Evolutionary conservation across 768 basidiomycete genomes (phyloP).

Genomic region (Pleurotus tuber-regium): DNA sequence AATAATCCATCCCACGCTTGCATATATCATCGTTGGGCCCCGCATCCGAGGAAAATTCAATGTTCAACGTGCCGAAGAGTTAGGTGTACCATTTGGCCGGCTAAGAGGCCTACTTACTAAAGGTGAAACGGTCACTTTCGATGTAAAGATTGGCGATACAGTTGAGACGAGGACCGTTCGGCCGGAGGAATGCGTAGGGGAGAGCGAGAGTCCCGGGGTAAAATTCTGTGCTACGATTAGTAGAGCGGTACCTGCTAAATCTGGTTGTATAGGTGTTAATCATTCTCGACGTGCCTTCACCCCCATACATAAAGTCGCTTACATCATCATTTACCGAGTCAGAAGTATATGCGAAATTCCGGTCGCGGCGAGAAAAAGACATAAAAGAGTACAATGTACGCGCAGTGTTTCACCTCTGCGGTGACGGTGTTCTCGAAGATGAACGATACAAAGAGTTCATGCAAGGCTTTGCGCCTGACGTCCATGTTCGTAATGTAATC

Average conservation of each 20-base stretch:
- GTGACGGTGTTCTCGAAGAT: slow-evolving; percentile 68
- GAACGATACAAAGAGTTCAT: slow-evolving; percentile 71
- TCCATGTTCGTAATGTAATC: slow-evolving; percentile 48
- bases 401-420: slow-evolving; percentile 69
- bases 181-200: slow-evolving; percentile 60
- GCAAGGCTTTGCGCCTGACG: slow-evolving; percentile 55
- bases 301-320: slow-evolving; percentile 52
- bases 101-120: slow-evolving; percentile 57
- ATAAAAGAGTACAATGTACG: slow-evolving; percentile 44
- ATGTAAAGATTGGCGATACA: slow-evolving; percentile 40
- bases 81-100: slow-evolving; percentile 63
- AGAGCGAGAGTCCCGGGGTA: slow-evolving; percentile 49
- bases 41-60: slow-evolving; percentile 71
- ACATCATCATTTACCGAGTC: slow-evolving; percentile 44
- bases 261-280: slow-evolving; percentile 61
- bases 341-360: slow-evolving; percentile 46
- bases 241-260: too few species aligned
- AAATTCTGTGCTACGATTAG: too few species aligned
- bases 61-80: slow-evolving; percentile 52
- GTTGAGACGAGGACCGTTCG: slow-evolving; percentile 44
- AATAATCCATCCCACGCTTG: slow-evolving; percentile 42
- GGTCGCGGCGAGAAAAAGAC: slow-evolving; percentile 38
- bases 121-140: slow-evolving; percentile 63
- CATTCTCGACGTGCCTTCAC: slow-evolving; percentile 70
- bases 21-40: slow-evolving; percentile 52